Percentiles rank a stretch among this genome's conserved stretches.
These are phyloP conservation scores for Diaporthe sp. DNA, from an alignment of 2,329 filamentous ascomycete species.

Conservation along the genomic window DNA sequence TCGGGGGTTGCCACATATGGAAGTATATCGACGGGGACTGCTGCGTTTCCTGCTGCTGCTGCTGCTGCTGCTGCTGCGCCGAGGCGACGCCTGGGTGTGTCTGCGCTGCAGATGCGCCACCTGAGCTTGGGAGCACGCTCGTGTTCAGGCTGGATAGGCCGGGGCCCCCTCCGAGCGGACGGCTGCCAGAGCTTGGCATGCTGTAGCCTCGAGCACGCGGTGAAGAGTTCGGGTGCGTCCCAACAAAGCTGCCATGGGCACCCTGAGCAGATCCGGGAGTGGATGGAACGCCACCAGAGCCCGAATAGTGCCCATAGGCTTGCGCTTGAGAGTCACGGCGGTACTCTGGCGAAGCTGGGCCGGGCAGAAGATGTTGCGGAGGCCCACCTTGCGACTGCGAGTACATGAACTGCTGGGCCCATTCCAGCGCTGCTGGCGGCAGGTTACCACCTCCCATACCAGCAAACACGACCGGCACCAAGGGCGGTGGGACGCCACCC, in stretches of 20 bases:
- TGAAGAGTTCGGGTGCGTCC: slow-evolving; percentile 63
- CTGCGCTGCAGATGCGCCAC: slow-evolving; percentile 56
- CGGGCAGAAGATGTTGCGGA: slow-evolving; percentile 65
- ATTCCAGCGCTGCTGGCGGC: slow-evolving; percentile 74
- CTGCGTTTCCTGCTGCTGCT: slow-evolving; percentile 66
- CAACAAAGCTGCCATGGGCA: slow-evolving; percentile 56
- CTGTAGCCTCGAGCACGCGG: slow-evolving; percentile 65
- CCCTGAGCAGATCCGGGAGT: slow-evolving; percentile 59
- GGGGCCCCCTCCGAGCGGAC: slow-evolving; percentile 53
- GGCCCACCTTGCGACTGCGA: slow-evolving; percentile 63
- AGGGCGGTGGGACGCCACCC: slow-evolving; percentile 79
- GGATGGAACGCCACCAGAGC: slow-evolving; percentile 57
- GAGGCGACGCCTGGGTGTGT: slow-evolving; percentile 67
- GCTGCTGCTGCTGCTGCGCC: slow-evolving; percentile 73
- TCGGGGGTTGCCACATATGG: slow-evolving; percentile 92
- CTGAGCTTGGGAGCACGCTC: slow-evolving; percentile 58
- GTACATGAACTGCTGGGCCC: slow-evolving; percentile 76
- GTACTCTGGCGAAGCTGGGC: slow-evolving; percentile 67
- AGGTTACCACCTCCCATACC: slow-evolving; percentile 76
- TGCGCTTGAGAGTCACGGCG: slow-evolving; percentile 66
- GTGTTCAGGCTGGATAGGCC: slow-evolving; percentile 62
- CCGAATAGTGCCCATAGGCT: slow-evolving; percentile 58
- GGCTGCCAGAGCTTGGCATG: slow-evolving; percentile 55
- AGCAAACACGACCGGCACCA: slow-evolving; percentile 82
- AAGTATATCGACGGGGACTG: slow-evolving; percentile 87